Base-by-base conservation (phyloP, 805 yeast genomes). In the Metschnikowia koreensis region DNA sequence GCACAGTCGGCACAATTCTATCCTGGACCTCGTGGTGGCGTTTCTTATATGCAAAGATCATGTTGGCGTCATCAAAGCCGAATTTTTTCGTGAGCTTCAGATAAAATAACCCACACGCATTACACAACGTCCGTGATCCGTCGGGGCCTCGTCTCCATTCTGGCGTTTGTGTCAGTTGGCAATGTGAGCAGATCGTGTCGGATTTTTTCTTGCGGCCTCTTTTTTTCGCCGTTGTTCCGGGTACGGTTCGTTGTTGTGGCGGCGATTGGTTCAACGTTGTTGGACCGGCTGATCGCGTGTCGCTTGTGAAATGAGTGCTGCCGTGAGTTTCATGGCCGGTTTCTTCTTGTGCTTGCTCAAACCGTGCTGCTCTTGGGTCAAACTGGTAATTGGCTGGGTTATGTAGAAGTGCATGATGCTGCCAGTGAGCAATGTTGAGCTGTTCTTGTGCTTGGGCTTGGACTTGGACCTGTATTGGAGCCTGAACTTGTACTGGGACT, bases 61-160 rank as follows among this genome's bases (percentile, higher is more conserved):
- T 41, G 41, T 51, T 73, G 6, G 83, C 83, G 31, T 62, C 71
- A 6, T 66, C 67, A 3, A 57, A 47, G 1, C 83, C 84, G 53
- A 71, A 66, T 53, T 73, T 75, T 57, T 76, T 83, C 5, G 76
- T 70, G 50, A 87, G 63, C 61, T 87, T 87, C 13, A 86, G 76
- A 62, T 79, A 85, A 60, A 83, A 87, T 44, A 92, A 71, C 0
- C 97, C 97, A 70, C 97, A 92, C 0, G 97, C 97, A 67, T 91
- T 91, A 69, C 97, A 91, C 53, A 91, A 73, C 0, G 93, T 87
- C 60, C 89, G 78, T 5, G 84, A 81, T 0, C 96, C 96, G 51
- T 81, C 79, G 0, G 97, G 97, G 0, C 97, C 97, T 54, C 86
- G 76, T 63, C 97, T 77, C 97, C 97, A 91, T 67, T 92, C 97